Conservation (phyloP, 352 stramenopile genomes). For the Pythium rishiriense region DNA sequence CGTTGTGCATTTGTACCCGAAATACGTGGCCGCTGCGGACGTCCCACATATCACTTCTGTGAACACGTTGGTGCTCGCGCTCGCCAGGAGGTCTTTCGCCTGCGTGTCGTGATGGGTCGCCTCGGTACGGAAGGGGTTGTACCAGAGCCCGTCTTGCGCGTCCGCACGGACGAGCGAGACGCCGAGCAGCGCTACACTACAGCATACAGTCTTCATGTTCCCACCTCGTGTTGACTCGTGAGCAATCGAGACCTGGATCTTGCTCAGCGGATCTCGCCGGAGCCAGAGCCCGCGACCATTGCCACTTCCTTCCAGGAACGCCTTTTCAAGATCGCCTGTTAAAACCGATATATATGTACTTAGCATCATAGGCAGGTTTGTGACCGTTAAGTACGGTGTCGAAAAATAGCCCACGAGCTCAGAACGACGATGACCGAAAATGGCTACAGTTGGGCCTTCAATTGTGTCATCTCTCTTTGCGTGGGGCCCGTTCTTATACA, state of each 20-base stretch:
- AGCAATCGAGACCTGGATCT: too few species aligned
- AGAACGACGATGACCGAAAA: not conserved
- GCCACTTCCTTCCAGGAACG: slow-evolving; percentile 2
- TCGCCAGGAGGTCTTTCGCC: not conserved
- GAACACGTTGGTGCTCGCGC: slow-evolving; percentile 33
- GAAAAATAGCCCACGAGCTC: too few species aligned
- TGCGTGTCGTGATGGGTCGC: slow-evolving; percentile 10
- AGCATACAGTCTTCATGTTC: not conserved
- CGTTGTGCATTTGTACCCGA: slow-evolving; percentile 49
- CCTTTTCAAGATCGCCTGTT: slow-evolving; percentile 22
- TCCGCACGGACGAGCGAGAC: not conserved
- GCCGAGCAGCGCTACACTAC: not conserved
- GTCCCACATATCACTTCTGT: slow-evolving; percentile 44
- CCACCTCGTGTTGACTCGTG: not conserved
- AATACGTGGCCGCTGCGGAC: slow-evolving; percentile 35
- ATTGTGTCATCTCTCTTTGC: too few species aligned
- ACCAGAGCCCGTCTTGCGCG: not conserved
- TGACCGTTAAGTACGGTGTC: not conserved
- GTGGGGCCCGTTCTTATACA: too few species aligned
- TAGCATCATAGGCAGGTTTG: not conserved
- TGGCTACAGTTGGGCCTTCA: not conserved
- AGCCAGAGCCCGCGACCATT: not conserved
- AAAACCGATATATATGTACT: slow-evolving; percentile 11
- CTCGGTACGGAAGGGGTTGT: slow-evolving; percentile 7
- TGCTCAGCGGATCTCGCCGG: not conserved